Conservation (phyloP, 2,329 filamentous ascomycete species). For the Xylariaceae sp. region DNA sequence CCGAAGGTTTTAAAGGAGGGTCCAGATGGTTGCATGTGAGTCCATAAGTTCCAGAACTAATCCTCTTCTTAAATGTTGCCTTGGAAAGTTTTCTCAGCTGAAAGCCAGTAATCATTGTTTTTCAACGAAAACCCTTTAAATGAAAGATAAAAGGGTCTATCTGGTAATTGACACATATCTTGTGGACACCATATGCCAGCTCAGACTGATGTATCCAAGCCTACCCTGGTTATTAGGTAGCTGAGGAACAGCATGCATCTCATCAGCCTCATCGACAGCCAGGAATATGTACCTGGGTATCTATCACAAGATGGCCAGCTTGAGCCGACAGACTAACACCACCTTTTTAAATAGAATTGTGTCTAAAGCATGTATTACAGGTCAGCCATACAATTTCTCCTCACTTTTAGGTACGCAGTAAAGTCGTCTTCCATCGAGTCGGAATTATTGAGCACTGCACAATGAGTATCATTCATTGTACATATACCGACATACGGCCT, state of each 20-base stretch:
- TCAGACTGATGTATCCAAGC: background rate
- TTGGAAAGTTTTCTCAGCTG: background rate
- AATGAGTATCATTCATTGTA: no score
- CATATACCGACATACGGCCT: no score
- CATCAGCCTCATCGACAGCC: background rate
- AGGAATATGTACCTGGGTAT: background rate
- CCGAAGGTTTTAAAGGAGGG: background rate
- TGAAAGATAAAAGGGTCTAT: background rate
- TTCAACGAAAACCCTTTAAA: background rate
- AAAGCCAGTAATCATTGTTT: background rate
- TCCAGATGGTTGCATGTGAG: background rate
- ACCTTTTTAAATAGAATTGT: background rate
- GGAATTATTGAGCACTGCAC: background rate
- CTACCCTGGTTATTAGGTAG: background rate
- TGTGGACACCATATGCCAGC: background rate
- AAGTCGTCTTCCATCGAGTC: background rate
- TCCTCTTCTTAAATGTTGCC: background rate
- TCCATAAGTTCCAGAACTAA: background rate
- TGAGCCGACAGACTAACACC: background rate
- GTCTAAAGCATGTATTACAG: background rate
- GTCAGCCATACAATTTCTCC: background rate
- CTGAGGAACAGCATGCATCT: background rate
- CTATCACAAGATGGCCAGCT: background rate
- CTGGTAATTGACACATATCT: background rate
- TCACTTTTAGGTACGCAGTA: background rate